phyloP scores from a whole-genome alignment of 768 basidiomycete genomes.

The Boletus sp. region DNA sequence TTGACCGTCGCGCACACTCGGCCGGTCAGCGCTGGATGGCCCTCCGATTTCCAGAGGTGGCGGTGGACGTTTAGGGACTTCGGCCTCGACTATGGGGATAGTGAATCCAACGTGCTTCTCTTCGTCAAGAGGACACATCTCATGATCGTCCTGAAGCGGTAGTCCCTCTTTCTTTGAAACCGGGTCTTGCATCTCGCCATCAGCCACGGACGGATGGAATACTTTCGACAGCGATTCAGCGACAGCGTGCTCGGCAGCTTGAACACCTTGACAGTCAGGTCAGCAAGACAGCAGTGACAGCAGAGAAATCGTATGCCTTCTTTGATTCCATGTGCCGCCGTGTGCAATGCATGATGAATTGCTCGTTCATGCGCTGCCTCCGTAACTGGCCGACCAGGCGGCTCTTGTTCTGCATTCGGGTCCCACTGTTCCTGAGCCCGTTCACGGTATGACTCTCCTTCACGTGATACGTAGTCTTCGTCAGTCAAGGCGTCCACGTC shows the following conservation, averaged over 20 bases:
- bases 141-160: conserved; percentile 48
- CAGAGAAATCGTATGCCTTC: conserved; percentile 46
- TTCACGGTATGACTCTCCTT: conserved; percentile 48
- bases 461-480: conserved; percentile 60
- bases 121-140: conserved; percentile 51
- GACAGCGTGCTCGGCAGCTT: conserved; percentile 38
- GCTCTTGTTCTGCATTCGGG: conserved; percentile 66
- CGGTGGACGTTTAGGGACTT: conserved; percentile 49
- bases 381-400: conserved; percentile 41
- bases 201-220: conserved; percentile 33
- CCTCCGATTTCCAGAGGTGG: conserved; percentile 32
- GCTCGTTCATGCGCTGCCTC: conserved; percentile 40
- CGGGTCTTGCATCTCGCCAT: background rate
- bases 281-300: background rate
- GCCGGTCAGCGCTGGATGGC: conserved; percentile 30
- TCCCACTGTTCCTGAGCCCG: conserved; percentile 64
- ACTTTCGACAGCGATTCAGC: conserved; percentile 36
- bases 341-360: conserved; percentile 33
- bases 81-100: conserved; percentile 72
- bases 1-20: conserved; percentile 17
- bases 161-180: conserved; percentile 28
- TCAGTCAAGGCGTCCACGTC: conserved; percentile 89
- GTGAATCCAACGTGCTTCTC: conserved; percentile 55
- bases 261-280: conserved; percentile 37
- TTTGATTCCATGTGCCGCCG: conserved; percentile 38